phyloP scores from a whole-genome alignment of 1,284 basidiomycete species.

The Pterulicium gracile region DNA sequence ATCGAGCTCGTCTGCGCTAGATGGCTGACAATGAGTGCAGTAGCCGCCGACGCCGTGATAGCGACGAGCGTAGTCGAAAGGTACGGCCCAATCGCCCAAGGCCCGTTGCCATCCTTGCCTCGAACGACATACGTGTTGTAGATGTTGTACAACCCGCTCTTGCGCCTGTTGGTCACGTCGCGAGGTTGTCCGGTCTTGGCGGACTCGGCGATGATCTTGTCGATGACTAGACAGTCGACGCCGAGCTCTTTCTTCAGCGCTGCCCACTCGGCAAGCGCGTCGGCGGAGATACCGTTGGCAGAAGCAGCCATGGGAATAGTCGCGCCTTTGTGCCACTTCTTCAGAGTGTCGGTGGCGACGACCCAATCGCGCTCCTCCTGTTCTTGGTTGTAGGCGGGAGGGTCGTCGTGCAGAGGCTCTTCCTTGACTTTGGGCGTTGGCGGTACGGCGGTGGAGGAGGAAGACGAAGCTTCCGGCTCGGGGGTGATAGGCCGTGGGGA shows the following conservation, averaged over 20 bases:
- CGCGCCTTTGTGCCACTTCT: constrained; percentile 55
- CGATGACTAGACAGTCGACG: constrained; percentile 66
- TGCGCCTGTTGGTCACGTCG: constrained; percentile 22
- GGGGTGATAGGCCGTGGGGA: constrained; percentile 26
- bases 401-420: constrained; percentile 39
- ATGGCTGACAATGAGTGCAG: constrained; percentile 44
- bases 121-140: constrained; percentile 63
- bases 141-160: constrained; percentile 65
- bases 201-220: constrained; percentile 52
- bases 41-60: constrained; percentile 44
- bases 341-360: constrained; percentile 46
- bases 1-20: constrained; percentile 45
- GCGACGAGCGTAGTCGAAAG: constrained; percentile 19
- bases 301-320: constrained; percentile 40
- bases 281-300: constrained; percentile 45
- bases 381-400: constrained; percentile 58
- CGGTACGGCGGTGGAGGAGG: constrained; percentile 61
- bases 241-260: constrained; percentile 69
- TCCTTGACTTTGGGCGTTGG: constrained; percentile 47
- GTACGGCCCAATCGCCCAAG: constrained; percentile 14
- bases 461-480: constrained; percentile 26
- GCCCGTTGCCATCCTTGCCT: constrained; percentile 17
- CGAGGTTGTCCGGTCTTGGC: constrained; percentile 24
- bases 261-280: constrained; percentile 59
- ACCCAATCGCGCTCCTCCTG: constrained; percentile 36